These are phyloP conservation scores for Starmerella roubikii DNA, from an alignment of 805 yeast genomes.

Conservation along the genomic window DNA sequence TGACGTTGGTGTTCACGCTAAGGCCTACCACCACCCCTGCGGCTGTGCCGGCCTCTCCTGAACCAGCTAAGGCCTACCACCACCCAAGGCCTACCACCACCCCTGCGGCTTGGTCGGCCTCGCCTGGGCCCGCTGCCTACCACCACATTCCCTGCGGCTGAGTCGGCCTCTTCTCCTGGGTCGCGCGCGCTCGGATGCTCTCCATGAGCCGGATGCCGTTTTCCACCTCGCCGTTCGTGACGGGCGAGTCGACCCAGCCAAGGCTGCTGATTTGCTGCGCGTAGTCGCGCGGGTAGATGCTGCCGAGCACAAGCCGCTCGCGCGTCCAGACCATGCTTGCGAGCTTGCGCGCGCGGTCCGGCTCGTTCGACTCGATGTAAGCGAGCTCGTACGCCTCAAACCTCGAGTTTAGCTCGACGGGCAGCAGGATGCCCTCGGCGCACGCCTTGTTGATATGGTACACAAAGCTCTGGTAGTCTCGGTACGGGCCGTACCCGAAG, in stretches of 20 bases:
- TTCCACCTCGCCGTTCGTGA: conserved; percentile 8
- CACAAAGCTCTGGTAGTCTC: conserved; percentile 3
- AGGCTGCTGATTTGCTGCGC: conserved; percentile 1
- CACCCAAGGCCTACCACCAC: too few species aligned
- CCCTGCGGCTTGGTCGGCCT: too few species aligned
- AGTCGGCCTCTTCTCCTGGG: too few species aligned
- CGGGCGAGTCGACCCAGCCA: conserved; percentile 14
- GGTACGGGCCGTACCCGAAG: conserved; percentile 13
- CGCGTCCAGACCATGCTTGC: conserved; percentile 14
- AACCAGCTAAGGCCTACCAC: too few species aligned
- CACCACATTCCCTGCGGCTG: too few species aligned
- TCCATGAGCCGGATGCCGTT: background rate
- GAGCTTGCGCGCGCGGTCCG: conserved; percentile 8
- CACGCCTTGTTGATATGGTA: conserved; percentile 7
- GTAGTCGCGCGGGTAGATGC: conserved; percentile 9
- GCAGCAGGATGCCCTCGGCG: conserved; percentile 7
- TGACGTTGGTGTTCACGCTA: too few species aligned
- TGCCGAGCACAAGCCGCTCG: conserved; percentile 13
- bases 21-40: too few species aligned
- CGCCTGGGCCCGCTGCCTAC: too few species aligned
- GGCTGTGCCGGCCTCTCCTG: too few species aligned
- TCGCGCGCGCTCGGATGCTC: background rate
- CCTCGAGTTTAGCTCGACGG: conserved; percentile 8
- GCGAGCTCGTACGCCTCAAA: conserved; percentile 14
- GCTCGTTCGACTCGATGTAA: conserved; percentile 8